Percentiles rank a stretch among this genome's conserved stretches.
These are phyloP conservation scores for Colletotrichum euphorbiae DNA, from an alignment of 2,329 filamentous ascomycete genomes.

Conservation along the genomic window DNA sequence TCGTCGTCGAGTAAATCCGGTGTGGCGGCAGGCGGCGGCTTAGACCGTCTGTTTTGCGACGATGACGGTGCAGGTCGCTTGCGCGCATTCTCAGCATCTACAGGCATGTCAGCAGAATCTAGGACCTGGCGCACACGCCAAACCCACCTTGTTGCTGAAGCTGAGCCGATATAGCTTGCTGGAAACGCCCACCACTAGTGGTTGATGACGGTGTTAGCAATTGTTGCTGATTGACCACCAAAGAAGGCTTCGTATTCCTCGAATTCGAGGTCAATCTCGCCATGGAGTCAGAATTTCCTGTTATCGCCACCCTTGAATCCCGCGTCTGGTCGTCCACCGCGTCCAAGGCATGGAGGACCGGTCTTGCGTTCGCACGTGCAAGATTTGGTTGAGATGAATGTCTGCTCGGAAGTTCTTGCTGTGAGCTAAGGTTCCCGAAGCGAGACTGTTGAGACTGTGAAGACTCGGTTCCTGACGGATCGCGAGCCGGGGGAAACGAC, in stretches of 20 bases:
- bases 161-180: conserved; percentile 37
- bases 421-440: conserved; percentile 24
- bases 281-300: conserved; percentile 52
- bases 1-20: conserved; percentile 42
- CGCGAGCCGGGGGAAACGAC: conserved; percentile 50
- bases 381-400: neutral
- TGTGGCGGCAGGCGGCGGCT: conserved; percentile 23
- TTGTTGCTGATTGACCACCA: conserved; percentile 56
- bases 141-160: conserved; percentile 35
- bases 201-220: conserved; percentile 54
- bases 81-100: conserved; percentile 27
- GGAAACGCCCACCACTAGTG: conserved; percentile 47
- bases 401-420: conserved; percentile 19
- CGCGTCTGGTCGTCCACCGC: conserved; percentile 14
- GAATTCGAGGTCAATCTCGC: conserved; percentile 57
- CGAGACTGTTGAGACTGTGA: conserved; percentile 37
- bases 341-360: conserved; percentile 22
- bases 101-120: neutral
- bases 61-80: conserved; percentile 6
- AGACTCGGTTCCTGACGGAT: conserved; percentile 42
- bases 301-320: conserved; percentile 29
- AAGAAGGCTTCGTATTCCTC: conserved; percentile 58
- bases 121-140: neutral
- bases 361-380: conserved; percentile 9
- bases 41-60: conserved; percentile 11